Conservation (phyloP, 2,329 filamentous ascomycete species). For the Cladosporium sp. region DNA sequence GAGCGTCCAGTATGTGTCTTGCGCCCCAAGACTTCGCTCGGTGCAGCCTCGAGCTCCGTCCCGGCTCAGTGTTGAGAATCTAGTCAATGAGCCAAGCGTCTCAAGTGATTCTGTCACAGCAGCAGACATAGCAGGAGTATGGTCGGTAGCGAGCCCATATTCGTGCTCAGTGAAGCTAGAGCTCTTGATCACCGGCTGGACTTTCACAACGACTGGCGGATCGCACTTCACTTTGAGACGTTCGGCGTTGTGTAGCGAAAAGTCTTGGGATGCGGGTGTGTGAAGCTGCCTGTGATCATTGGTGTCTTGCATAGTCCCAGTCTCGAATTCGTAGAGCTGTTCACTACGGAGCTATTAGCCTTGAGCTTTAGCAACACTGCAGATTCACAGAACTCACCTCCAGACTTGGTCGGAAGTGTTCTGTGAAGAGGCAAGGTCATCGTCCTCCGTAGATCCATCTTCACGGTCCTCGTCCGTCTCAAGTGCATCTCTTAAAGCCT, state of each 20-base stretch:
- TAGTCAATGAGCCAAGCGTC: background rate
- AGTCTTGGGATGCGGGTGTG: background rate
- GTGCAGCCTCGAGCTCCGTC: background rate
- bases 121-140: background rate
- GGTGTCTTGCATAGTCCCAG: background rate
- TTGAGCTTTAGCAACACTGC: background rate
- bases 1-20: constrained; percentile 3
- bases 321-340: background rate
- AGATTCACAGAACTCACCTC: background rate
- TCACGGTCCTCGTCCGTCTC: background rate
- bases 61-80: background rate
- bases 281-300: background rate
- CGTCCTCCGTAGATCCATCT: background rate
- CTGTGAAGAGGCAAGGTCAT: background rate
- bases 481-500: background rate
- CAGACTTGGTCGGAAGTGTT: background rate
- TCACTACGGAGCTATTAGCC: background rate
- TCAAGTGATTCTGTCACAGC: background rate
- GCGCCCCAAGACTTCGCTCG: background rate
- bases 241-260: background rate
- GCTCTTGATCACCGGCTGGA: background rate
- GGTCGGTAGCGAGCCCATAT: background rate
- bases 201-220: background rate
- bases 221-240: background rate
- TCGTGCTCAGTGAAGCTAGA: background rate